These are phyloP conservation scores for Trifolium subterraneum DNA, from an alignment of 306 rosid species.

Conservation along the genomic window DNA sequence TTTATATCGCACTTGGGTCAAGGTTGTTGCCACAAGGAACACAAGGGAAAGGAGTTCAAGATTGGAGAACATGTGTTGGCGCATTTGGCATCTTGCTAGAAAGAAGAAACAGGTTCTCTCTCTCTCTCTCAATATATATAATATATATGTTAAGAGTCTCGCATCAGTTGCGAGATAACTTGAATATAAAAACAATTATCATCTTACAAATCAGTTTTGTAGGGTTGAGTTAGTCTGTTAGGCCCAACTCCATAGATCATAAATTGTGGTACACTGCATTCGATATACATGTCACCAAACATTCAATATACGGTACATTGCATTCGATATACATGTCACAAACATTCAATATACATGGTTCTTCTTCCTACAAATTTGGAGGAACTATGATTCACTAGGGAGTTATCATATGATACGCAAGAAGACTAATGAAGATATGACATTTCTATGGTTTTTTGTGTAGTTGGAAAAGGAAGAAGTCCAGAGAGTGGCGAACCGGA, in stretches of 20 bases:
- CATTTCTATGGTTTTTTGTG: conserved; percentile 37
- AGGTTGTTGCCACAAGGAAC: conserved; percentile 92
- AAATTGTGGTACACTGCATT: too few relatives aligned
- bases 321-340: too few relatives aligned
- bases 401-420: too few relatives aligned
- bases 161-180: too few relatives aligned
- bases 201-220: too few relatives aligned
- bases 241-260: too few relatives aligned
- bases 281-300: too few relatives aligned
- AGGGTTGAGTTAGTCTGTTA: too few relatives aligned
- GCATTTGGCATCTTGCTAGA: conserved; percentile 95
- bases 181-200: too few relatives aligned
- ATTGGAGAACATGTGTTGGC: conserved; percentile 98
- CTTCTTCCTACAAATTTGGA: conserved; percentile 23
- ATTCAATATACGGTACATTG: too few relatives aligned
- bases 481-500: conserved; percentile 63
- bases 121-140: not conserved
- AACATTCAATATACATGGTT: not conserved
- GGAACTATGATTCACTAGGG: conserved; percentile 4
- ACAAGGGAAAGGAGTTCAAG: conserved; percentile 89
- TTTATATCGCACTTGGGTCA: conserved; percentile 89
- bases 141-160: not conserved
- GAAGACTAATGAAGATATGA: not conserved
- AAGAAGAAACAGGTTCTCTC: conserved; percentile 64
- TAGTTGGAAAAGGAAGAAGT: conserved; percentile 84